Percentiles rank a stretch among this genome's conserved stretches.
phyloP scores from a whole-genome alignment of 164 flowering plant genomes.

The Chimonanthus praecox region DNA sequence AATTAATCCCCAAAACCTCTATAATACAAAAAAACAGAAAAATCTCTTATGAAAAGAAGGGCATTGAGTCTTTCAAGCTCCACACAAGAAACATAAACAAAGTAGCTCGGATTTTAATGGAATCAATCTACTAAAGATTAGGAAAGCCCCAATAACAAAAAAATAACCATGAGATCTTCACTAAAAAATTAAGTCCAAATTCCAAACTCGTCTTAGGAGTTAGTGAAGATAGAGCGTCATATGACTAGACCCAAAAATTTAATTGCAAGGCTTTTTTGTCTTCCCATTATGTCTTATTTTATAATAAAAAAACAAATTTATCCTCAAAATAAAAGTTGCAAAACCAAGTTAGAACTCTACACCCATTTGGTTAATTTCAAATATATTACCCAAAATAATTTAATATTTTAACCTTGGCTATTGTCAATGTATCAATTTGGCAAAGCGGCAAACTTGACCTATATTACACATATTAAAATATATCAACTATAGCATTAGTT shows the following conservation, averaged over 20 bases:
- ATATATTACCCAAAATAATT: no score
- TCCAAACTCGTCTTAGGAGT: constrained; percentile 1
- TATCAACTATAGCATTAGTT: no score
- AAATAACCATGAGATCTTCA: constrained; percentile 1
- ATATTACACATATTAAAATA: no score
- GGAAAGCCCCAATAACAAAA: not conserved
- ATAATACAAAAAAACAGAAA: no score
- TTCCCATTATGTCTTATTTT: not conserved
- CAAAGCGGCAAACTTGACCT: no score
- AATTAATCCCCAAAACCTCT: not conserved
- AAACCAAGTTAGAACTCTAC: no score
- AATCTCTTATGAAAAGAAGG: constrained; percentile 5
- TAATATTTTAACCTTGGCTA: no score
- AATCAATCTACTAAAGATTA: constrained; percentile 1
- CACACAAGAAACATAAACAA: not conserved
- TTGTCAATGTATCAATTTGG: no score
- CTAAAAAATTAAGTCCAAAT: constrained; percentile 5
- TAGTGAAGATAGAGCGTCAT: not conserved
- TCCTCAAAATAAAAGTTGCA: no score
- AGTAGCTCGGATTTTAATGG: constrained; percentile 7
- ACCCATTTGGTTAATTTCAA: no score
- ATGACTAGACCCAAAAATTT: not conserved
- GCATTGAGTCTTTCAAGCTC: not conserved
- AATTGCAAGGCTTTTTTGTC: not conserved
- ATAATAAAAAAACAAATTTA: no score